Evolutionary conservation across 768 basidiomycete species (phyloP), one percentile per base, ranked within the genome.

Genomic region (Boletus rufocinnamomeus): DNA sequence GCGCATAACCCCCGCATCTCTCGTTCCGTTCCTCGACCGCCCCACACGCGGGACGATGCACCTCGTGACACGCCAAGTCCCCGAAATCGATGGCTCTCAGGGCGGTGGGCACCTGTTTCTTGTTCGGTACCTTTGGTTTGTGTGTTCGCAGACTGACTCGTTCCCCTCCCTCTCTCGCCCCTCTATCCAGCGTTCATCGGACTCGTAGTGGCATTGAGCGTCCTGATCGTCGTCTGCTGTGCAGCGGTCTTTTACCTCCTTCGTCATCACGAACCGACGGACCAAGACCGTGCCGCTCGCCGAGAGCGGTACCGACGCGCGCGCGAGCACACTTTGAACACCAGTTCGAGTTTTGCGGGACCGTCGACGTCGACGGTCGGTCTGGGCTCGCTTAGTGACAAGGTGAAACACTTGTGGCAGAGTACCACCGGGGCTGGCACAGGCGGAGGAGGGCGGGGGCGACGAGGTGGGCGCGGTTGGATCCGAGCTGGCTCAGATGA

Each of bases 171-270:
- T 6, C 19, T 32, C 6, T 32, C 28, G 10, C 10, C 21, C 10
- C 17, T n/a, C 37, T 13, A 11, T 23, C n/a, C 21, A 62, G 87
- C 79, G 13, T 90, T 89, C 74, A 80, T 89, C 62, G 83, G 73
- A 4, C 72, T 89, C 40, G 76, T 89, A 41, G 80, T 87, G 38
- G 69, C 75, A 46, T 78, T 90, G 43, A 74, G 76, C 56, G 61
- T 81, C 56, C 73, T 89, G 54, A 81, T 88, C 68, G 61, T 86
- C 57, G 65, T 76, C 32, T 79, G 81, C 50, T 83, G 79, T 67
- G 70, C 75, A 17, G 85, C 79, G 37, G 80, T 86, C 40, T 79
- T 81, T 68, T 78, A 81, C 63, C 80, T 90, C 37, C 74, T 88
- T 19, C 79, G 81, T 43, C 70, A 82, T 50, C 76, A 83, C 66